Percentiles rank a stretch among this genome's conserved stretches.
Evolutionary conservation across 2,329 filamentous ascomycete species (phyloP).

Genomic region (Pleurostoma richardsiae): DNA sequence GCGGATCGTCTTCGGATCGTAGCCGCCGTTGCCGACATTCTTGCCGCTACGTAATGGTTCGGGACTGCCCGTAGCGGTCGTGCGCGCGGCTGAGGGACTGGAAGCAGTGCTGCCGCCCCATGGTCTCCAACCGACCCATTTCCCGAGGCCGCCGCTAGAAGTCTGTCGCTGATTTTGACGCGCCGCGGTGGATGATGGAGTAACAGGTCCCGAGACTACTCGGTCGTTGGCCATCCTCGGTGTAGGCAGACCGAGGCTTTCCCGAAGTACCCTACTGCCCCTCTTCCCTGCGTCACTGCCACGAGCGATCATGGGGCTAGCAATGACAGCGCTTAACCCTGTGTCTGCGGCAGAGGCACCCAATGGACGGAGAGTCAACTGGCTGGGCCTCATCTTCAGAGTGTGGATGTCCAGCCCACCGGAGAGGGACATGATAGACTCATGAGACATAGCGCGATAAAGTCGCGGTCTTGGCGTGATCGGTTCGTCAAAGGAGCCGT

Average conservation of each 20-base stretch:
- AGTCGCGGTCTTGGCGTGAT: slow-evolving; percentile 25
- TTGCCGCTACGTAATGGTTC: background rate
- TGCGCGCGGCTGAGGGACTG: background rate
- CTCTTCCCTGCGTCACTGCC: slow-evolving; percentile 30
- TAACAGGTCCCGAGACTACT: slow-evolving; percentile 1
- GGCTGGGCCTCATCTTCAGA: slow-evolving; percentile 68
- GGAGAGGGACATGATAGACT: slow-evolving; percentile 81
- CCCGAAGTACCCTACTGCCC: slow-evolving; percentile 54
- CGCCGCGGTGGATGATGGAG: background rate
- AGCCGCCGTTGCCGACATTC: slow-evolving; percentile 13
- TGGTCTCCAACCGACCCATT: slow-evolving; percentile 43
- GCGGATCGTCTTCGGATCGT: background rate
- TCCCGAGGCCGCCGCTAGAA: slow-evolving; percentile 25
- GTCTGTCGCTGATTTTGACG: slow-evolving; percentile 11
- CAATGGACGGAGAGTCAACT: slow-evolving; percentile 56
- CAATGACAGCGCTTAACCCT: slow-evolving; percentile 53
- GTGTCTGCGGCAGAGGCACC: slow-evolving; percentile 50
- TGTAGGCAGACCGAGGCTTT: slow-evolving; percentile 39
- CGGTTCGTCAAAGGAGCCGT: slow-evolving; percentile 14
- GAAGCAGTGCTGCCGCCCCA: slow-evolving; percentile 27
- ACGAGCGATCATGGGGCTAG: slow-evolving; percentile 51
- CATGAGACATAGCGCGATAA: slow-evolving; percentile 66
- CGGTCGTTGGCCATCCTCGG: slow-evolving; percentile 15
- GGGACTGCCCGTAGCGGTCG: slow-evolving; percentile 8
- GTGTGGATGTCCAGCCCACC: slow-evolving; percentile 90